Percentiles rank a stretch among this genome's conserved stretches.
These are phyloP conservation scores for Trametes versicolor DNA, from an alignment of 1,284 basidiomycete species.

Conservation along the genomic window DNA sequence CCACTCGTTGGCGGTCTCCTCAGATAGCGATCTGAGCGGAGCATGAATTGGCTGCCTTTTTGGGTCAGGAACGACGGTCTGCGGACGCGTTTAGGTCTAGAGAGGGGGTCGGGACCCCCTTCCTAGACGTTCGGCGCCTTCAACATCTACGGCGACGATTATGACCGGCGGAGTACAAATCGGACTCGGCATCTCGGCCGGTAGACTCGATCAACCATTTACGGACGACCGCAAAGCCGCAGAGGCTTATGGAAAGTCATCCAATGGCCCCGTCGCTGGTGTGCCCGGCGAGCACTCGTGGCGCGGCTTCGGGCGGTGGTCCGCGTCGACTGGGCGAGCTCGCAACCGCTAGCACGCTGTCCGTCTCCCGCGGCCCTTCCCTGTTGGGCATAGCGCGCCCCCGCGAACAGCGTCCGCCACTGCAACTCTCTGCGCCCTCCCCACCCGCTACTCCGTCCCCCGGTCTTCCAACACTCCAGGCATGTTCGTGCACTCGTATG, in stretches of 20 bases:
- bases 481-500: conserved; percentile 8
- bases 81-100: not conserved
- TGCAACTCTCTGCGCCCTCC: not conserved
- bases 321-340: not conserved
- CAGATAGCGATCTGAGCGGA: not conserved
- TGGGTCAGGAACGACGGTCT: conserved; percentile 4
- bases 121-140: no score
- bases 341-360: not conserved
- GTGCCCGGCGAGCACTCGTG: no score
- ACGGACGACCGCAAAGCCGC: no score
- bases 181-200: no score
- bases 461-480: not conserved
- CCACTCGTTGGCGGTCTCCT: not conserved
- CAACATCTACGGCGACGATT: no score
- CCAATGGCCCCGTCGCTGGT: no score
- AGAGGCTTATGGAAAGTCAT: no score
- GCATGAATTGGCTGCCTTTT: not conserved
- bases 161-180: no score
- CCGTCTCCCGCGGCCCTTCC: conserved; percentile 5
- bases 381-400: conserved; percentile 3
- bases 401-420: not conserved
- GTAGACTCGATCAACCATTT: no score
- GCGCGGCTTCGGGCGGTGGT: conserved; percentile 4
- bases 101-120: no score
- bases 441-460: conserved; percentile 1